phyloP scores from a whole-genome alignment of 2,329 filamentous ascomycete species.

The Trichoderma koningii region DNA sequence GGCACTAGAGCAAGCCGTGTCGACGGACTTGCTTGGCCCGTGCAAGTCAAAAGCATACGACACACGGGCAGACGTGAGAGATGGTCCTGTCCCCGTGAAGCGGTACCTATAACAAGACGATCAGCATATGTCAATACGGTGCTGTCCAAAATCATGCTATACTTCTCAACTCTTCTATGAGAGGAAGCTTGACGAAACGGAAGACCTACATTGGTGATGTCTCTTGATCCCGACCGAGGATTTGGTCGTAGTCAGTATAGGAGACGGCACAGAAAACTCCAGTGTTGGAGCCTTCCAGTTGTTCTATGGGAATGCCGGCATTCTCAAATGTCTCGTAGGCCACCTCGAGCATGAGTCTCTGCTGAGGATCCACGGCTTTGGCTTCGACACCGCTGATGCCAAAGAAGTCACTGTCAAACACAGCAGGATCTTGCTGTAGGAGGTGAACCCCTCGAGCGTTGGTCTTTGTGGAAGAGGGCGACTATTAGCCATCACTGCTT shows the following conservation, averaged over 20 bases:
- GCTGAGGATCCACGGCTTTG: slow-evolving; percentile 28
- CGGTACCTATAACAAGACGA: slow-evolving; percentile 13
- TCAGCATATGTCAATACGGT: not conserved
- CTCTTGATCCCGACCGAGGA: slow-evolving; percentile 24
- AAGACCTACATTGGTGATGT: slow-evolving; percentile 22
- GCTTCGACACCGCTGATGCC: slow-evolving; percentile 27
- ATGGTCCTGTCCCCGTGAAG: slow-evolving; percentile 25
- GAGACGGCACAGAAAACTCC: slow-evolving; percentile 26
- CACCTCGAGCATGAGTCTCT: slow-evolving; percentile 27
- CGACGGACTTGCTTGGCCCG: slow-evolving; percentile 35
- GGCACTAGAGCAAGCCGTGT: slow-evolving; percentile 42
- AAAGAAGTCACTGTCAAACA: slow-evolving; percentile 28
- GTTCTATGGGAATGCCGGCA: slow-evolving; percentile 20
- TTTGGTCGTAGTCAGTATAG: slow-evolving; percentile 23
- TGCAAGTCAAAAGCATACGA: slow-evolving; percentile 27
- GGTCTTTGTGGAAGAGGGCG: not conserved
- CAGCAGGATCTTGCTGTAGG: slow-evolving; percentile 24
- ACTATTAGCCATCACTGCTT: not conserved
- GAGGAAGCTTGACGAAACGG: not conserved
- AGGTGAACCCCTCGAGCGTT: slow-evolving; percentile 24
- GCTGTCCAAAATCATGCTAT: not conserved
- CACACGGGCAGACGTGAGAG: slow-evolving; percentile 23
- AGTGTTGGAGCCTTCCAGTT: slow-evolving; percentile 23
- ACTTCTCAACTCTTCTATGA: not conserved
- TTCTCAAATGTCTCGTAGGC: slow-evolving; percentile 28